Evolutionary conservation across 305 asterid species (phyloP).

Genomic region (Fraxinus platypoda): DNA sequence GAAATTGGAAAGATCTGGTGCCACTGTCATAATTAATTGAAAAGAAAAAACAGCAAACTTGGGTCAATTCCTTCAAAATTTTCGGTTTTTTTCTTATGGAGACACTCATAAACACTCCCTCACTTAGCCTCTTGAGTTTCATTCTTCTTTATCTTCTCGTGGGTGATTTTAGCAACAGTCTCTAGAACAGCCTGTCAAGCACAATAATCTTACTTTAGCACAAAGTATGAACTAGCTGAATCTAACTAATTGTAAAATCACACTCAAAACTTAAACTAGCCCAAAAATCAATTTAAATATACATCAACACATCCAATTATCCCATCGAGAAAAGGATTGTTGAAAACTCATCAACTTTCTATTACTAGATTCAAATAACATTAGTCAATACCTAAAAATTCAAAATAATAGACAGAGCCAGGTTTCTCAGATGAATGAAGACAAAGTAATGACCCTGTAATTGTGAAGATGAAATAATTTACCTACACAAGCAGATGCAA

Average conservation of each 20-base stretch:
- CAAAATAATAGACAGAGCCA: background rate
- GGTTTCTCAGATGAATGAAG: slow-evolving; percentile 5
- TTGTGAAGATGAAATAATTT: background rate
- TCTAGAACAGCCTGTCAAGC: slow-evolving; percentile 77
- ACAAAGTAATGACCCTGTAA: background rate
- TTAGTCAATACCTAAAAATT: background rate
- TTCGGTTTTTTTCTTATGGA: too few species aligned
- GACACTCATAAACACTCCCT: slow-evolving; percentile 25
- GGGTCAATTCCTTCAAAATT: too few species aligned
- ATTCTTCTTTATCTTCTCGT: slow-evolving; percentile 76
- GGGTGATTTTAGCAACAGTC: slow-evolving; percentile 86
- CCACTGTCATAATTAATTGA: too few species aligned
- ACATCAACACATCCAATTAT: background rate
- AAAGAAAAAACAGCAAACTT: too few species aligned
- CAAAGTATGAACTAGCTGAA: background rate
- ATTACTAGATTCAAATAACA: background rate
- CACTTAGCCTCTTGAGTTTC: slow-evolving; percentile 83
- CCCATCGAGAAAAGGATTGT: background rate
- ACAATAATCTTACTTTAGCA: slow-evolving; percentile 20
- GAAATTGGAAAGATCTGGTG: too few species aligned
- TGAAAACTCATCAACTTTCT: background rate
- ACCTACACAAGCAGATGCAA: background rate
- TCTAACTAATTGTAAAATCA: slow-evolving; percentile 1
- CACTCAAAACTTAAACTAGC: slow-evolving; percentile 1
- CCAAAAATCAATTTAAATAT: background rate